phyloP scores from a whole-genome alignment of 2,329 filamentous ascomycete genomes.

The Tetracladium maxilliforme region DNA sequence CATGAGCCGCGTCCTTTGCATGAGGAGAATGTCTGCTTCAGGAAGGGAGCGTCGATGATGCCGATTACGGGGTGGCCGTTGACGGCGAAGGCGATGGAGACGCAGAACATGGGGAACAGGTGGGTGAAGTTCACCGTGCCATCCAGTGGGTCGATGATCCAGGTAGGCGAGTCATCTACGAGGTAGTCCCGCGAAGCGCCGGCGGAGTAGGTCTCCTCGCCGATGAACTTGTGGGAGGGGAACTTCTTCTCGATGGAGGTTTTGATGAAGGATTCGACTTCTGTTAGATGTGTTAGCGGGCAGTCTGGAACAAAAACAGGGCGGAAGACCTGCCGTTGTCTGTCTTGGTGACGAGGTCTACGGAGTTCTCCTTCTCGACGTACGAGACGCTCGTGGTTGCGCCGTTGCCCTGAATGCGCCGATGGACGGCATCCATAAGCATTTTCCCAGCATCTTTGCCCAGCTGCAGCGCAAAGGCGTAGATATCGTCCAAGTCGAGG shows the following conservation, averaged over 20 bases:
- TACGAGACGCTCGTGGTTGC: constrained; percentile 19
- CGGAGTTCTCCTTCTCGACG: constrained; percentile 58
- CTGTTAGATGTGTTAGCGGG: constrained; percentile 1
- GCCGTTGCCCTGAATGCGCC: constrained; percentile 18
- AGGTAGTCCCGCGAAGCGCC: constrained; percentile 54
- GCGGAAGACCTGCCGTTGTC: constrained; percentile 42
- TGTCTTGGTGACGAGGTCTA: constrained; percentile 66
- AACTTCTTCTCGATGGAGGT: constrained; percentile 41
- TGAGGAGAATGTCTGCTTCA: constrained; percentile 54
- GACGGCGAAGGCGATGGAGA: constrained; percentile 57
- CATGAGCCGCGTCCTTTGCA: constrained; percentile 53
- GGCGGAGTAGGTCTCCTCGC: constrained; percentile 63
- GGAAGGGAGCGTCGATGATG: constrained; percentile 57
- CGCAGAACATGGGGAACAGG: constrained; percentile 69
- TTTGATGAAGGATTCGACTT: constrained; percentile 55
- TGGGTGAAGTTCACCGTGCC: constrained; percentile 75
- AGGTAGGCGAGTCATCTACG: constrained; percentile 48
- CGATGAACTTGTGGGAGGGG: constrained; percentile 59
- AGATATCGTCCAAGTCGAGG: constrained; percentile 46
- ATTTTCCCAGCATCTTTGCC: constrained; percentile 56
- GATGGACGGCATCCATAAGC: constrained; percentile 47
- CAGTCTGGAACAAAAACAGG: constrained; percentile 2
- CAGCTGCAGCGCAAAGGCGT: constrained; percentile 55
- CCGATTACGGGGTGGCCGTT: constrained; percentile 47
- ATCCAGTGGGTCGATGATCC: constrained; percentile 66